A percentile compares a stretch with the other conserved stretches of the same genome.
phyloP scores from a whole-genome alignment of 495 filamentous ascomycete species.

The Hypoxylon lenormandii region DNA sequence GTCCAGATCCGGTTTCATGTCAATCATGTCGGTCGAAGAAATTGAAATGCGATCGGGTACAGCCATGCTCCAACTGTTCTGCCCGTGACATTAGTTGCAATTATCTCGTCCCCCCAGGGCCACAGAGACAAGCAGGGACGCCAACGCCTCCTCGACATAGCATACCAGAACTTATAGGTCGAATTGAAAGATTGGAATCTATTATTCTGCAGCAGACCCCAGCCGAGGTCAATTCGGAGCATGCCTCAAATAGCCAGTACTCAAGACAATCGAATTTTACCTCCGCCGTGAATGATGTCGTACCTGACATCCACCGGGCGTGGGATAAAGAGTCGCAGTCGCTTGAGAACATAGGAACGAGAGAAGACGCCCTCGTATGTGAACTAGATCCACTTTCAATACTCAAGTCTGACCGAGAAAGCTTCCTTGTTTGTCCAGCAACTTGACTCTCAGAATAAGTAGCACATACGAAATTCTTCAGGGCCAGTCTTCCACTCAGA shows the following conservation, averaged over 20 bases:
- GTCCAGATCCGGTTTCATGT: slow-evolving; percentile 66
- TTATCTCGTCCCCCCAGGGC: slow-evolving; percentile 49
- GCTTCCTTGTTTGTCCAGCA: slow-evolving; percentile 29
- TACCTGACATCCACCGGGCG: slow-evolving; percentile 45
- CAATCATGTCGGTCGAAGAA: slow-evolving; percentile 60
- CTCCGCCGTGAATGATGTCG: slow-evolving; percentile 34
- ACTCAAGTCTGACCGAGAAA: slow-evolving; percentile 3
- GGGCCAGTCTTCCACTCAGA: not conserved
- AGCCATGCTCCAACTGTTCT: slow-evolving; percentile 62
- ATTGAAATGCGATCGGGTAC: slow-evolving; percentile 59
- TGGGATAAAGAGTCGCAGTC: slow-evolving; percentile 32
- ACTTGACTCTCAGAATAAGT: slow-evolving; percentile 24
- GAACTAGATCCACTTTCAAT: not conserved
- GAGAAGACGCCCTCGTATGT: slow-evolving; percentile 41
- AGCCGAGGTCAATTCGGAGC: slow-evolving; percentile 6
- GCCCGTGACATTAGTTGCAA: slow-evolving; percentile 55
- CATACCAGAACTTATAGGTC: slow-evolving; percentile 26
- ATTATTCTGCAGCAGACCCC: slow-evolving; percentile 53
- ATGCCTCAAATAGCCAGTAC: not conserved
- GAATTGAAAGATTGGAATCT: slow-evolving; percentile 54
- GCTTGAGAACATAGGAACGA: slow-evolving; percentile 8
- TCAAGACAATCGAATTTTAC: not conserved
- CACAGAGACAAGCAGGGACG: slow-evolving; percentile 39
- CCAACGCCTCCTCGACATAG: slow-evolving; percentile 38
- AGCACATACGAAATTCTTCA: slow-evolving; percentile 17